Percentiles rank a stretch among this genome's conserved stretches.
phyloP scores from a whole-genome alignment of 2,329 filamentous ascomycete species.

The Penicillium concentricum region DNA sequence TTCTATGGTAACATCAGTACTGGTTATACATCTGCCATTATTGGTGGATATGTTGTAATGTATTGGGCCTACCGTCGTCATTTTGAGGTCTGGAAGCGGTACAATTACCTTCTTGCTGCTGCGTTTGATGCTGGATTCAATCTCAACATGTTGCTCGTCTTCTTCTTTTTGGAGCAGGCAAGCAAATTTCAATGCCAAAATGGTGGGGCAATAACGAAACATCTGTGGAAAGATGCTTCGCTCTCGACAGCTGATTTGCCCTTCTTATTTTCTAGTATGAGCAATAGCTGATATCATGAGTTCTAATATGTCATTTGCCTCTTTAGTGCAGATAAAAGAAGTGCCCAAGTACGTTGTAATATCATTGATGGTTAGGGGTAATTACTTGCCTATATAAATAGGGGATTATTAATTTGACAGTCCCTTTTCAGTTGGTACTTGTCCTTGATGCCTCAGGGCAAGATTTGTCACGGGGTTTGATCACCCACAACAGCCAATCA shows the following conservation, averaged over 20 bases:
- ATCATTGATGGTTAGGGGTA: not conserved
- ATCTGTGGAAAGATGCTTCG: slow-evolving; percentile 60
- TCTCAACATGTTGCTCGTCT: slow-evolving; percentile 61
- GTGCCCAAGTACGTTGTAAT: not conserved
- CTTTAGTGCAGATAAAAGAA: not conserved
- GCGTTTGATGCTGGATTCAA: slow-evolving; percentile 64
- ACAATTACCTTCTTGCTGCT: slow-evolving; percentile 62
- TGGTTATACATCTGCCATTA: slow-evolving; percentile 56
- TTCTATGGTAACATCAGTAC: slow-evolving; percentile 65
- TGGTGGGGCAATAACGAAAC: slow-evolving; percentile 63
- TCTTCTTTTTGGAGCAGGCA: slow-evolving; percentile 59
- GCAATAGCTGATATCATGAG: not conserved
- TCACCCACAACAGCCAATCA: slow-evolving; percentile 18
- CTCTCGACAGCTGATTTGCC: slow-evolving; percentile 34
- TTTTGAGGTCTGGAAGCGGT: slow-evolving; percentile 59
- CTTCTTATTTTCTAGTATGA: not conserved
- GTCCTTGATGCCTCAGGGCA: slow-evolving; percentile 16
- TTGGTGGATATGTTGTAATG: slow-evolving; percentile 63
- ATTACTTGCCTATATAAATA: not conserved
- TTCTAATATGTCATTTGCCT: not conserved
- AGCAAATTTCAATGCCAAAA: slow-evolving; percentile 59
- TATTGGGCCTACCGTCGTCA: slow-evolving; percentile 57
- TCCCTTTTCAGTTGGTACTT: not conserved
- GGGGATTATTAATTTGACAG: too few species aligned
- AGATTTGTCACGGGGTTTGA: slow-evolving; percentile 16